Conservation (phyloP, 495 filamentous ascomycete species). For the Podospora pseudoanserina region DNA sequence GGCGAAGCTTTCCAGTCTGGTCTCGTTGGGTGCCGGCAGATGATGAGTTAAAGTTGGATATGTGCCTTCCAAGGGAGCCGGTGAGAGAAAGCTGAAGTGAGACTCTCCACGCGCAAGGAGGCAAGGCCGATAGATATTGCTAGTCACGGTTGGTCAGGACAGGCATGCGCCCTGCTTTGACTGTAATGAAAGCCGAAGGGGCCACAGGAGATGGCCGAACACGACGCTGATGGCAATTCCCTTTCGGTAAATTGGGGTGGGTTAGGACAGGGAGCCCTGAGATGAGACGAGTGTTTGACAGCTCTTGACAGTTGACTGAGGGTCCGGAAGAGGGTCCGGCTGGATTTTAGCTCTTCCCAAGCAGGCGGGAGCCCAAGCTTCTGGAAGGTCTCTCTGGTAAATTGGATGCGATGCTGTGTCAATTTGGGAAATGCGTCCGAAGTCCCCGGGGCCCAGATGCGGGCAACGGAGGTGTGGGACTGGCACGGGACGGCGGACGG, state of each 20-base stretch:
- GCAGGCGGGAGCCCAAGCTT: constrained; percentile 1
- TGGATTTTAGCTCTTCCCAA: constrained; percentile 4
- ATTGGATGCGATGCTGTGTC: not conserved
- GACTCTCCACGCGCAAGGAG: constrained; percentile 8
- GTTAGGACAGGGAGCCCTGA: constrained; percentile 11
- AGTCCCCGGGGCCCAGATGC: constrained; percentile 8
- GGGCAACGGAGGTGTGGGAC: constrained; percentile 17
- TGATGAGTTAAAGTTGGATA: constrained; percentile 2
- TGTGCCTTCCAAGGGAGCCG: constrained; percentile 4
- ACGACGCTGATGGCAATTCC: constrained; percentile 18
- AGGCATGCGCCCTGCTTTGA: constrained; percentile 19
- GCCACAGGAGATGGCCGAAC: constrained; percentile 11
- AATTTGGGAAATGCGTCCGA: constrained; percentile 2
- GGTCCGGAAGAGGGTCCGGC: constrained; percentile 7
- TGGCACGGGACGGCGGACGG: constrained; percentile 6
- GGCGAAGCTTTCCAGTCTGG: constrained; percentile 3
- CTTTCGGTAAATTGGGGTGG: constrained; percentile 17
- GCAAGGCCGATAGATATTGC: not conserved
- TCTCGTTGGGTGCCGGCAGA: not conserved
- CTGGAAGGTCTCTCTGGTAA: constrained; percentile 1
- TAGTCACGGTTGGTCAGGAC: constrained; percentile 5
- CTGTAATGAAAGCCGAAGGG: constrained; percentile 17
- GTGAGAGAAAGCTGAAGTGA: constrained; percentile 9
- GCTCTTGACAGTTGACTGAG: constrained; percentile 4
- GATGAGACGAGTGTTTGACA: constrained; percentile 20